Base-by-base conservation (phyloP, 2,329 filamentous ascomycete species). In the Verticillium isaacii region DNA sequence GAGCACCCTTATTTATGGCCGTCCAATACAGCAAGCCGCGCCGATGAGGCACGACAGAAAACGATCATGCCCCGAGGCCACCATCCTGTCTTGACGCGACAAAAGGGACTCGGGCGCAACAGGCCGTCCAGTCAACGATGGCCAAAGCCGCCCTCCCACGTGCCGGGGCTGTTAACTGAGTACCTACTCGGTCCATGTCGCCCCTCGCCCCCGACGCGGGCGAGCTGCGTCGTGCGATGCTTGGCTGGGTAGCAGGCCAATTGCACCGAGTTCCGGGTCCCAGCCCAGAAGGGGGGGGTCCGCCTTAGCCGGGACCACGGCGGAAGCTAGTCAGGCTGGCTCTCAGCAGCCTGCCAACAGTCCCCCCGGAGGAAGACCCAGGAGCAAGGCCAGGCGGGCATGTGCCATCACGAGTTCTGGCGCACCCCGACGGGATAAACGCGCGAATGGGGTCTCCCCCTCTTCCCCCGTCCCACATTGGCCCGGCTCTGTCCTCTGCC, bases 401-500 rank as follows among this genome's bases (percentile, higher is more conserved):
- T 58, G 34, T 58, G 23, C 57, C 41, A 34, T 17, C 37, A 41
- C 37, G 19, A 57, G 55, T 19, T 19, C 15, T 19, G 37, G 57
- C n/a, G 17, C 39, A 11, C 39, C 55, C 29, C 45, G 57, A 41
- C 57, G 41, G 57, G 57, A 50, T 64, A 65, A 66, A 66, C 64
- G 64, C 64, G 60, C 64, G 62, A 66, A 65, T 66, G 59, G 64
- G 63, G 60, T 57, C 52, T 57, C 59, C 54, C 37, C 39, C 37
- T 25, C 25, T 58, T 25, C 9, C 23, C n/a, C 32, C 25, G 36
- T 58, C 37, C 23, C 41, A 58, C 55, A 36, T 57, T 36, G 32
- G 55, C 34, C 55, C 32, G 55, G 57, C 36, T 39, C 56, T 45
- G 37, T 14, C 32, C 25, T 39, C 50, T 45, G 34, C 34, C 56